These are phyloP conservation scores for Macrolepiota albuminosa DNA, from an alignment of 768 basidiomycete genomes.

Conservation along the genomic window DNA sequence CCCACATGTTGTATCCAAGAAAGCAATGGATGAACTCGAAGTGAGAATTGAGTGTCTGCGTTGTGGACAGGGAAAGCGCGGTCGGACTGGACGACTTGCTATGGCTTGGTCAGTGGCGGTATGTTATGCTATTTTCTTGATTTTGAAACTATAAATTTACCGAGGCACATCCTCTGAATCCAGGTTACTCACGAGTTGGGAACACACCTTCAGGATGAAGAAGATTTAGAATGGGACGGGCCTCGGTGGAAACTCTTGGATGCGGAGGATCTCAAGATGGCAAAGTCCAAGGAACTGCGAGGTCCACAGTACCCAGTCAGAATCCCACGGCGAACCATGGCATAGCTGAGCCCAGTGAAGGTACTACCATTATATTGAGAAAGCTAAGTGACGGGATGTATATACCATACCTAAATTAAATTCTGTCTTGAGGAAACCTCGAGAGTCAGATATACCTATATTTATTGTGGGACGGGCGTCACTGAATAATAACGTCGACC, in stretches of 20 bases:
- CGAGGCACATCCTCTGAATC: not conserved
- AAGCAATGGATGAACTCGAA: slow-evolving; percentile 22
- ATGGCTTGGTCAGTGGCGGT: slow-evolving; percentile 32
- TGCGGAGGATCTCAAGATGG: not conserved
- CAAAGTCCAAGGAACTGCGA: not conserved
- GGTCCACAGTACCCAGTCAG: not conserved
- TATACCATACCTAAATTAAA: not conserved
- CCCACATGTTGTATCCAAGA: slow-evolving; percentile 15
- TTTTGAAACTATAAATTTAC: not conserved
- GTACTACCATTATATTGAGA: not conserved
- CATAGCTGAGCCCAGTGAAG: not conserved
- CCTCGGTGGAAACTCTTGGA: slow-evolving; percentile 1
- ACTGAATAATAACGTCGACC: not conserved
- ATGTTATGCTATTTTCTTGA: slow-evolving; percentile 3
- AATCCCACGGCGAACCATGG: not conserved
- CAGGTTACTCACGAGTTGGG: not conserved
- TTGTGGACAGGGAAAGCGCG: slow-evolving; percentile 18
- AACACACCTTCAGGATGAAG: not conserved
- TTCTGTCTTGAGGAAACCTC: not conserved
- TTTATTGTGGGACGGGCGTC: not conserved
- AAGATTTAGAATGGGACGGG: not conserved
- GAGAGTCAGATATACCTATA: not conserved
- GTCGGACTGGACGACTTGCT: slow-evolving; percentile 15
- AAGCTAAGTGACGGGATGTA: not conserved
- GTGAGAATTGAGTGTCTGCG: slow-evolving; percentile 26